Evolutionary conservation across 1,139 yeast species (phyloP).

Genomic region (Geotrichum phurueaensis): DNA sequence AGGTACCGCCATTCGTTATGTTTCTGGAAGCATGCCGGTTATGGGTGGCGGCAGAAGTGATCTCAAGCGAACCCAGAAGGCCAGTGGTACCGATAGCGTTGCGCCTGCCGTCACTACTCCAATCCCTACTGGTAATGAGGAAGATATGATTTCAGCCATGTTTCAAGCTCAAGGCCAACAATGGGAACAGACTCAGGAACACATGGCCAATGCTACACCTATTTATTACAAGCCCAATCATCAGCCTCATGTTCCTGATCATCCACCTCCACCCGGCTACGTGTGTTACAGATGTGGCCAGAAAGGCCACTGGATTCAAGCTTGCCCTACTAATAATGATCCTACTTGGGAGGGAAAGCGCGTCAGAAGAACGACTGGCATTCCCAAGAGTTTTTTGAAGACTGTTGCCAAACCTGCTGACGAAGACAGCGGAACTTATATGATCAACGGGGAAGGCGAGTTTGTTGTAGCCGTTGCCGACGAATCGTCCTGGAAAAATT

Average conservation of each 20-base stretch:
- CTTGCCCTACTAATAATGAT: conserved; percentile 90
- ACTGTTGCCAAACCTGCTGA: conserved; percentile 64
- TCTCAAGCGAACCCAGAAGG: conserved; percentile 25
- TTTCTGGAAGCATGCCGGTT: conserved; percentile 50
- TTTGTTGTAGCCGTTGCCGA: conserved; percentile 95
- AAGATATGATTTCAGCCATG: conserved; percentile 83
- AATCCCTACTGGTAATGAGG: conserved; percentile 54
- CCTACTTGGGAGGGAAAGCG: conserved; percentile 91
- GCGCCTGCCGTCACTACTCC: conserved; percentile 26
- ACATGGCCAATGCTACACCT: conserved; percentile 53
- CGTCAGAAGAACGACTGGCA: conserved; percentile 91
- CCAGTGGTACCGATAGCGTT: conserved; percentile 10
- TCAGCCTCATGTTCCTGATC: conserved; percentile 44
- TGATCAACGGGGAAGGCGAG: conserved; percentile 92
- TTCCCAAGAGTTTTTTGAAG: conserved; percentile 86
- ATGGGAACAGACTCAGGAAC: conserved; percentile 93
- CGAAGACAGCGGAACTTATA: conserved; percentile 66
- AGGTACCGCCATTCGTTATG: conserved; percentile 57
- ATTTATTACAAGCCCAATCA: conserved; percentile 30
- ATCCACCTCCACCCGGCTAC: conserved; percentile 91
- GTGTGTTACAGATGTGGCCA: conserved; percentile 96
- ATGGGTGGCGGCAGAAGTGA: conserved; percentile 27
- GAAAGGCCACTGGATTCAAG: conserved; percentile 93
- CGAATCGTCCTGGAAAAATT: conserved; percentile 82
- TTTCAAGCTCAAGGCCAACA: conserved; percentile 87